These are phyloP conservation scores for Chrysanthemum makinoi DNA, from an alignment of 129 eudicot genomes.

Conservation along the genomic window DNA sequence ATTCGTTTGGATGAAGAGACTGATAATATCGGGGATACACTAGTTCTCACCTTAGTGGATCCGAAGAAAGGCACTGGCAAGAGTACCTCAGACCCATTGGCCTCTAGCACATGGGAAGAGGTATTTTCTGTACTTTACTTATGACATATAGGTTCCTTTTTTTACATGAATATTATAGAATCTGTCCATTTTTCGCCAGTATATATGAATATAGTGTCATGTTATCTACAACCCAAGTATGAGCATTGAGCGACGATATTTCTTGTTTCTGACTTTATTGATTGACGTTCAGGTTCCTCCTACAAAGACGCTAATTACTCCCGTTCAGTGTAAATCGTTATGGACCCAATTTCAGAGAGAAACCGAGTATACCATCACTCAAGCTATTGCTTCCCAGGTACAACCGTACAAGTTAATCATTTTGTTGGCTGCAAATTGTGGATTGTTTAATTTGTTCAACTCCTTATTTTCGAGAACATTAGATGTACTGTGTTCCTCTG, in stretches of 20 bases:
- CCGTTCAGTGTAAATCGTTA: constrained; percentile 90
- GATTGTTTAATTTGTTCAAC: neutral
- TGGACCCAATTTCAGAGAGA: constrained; percentile 92
- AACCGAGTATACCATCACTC: constrained; percentile 93
- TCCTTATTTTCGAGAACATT: no score
- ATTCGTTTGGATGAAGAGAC: constrained; percentile 71
- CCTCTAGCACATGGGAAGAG: constrained; percentile 96
- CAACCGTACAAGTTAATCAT: neutral
- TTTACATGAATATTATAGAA: neutral
- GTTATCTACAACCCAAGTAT: no score
- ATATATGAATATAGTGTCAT: no score
- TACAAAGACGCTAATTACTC: constrained; percentile 80
- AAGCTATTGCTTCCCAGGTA: constrained; percentile 91
- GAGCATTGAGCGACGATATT: no score
- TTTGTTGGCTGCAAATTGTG: constrained; percentile 15
- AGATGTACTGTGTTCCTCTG: no score
- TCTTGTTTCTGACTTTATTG: no score
- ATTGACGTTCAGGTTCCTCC: constrained; percentile 62
- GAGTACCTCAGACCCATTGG: constrained; percentile 70
- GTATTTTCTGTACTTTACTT: constrained; percentile 25
- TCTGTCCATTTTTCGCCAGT: no score
- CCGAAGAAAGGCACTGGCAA: constrained; percentile 43
- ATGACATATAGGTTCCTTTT: constrained; percentile 1
- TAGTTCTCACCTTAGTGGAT: constrained; percentile 71
- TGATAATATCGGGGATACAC: constrained; percentile 72